Evolutionary conservation across 2,329 filamentous ascomycete genomes (phyloP), one percentile per base, ranked within the genome.

Genomic region (Fusarium sp.): DNA sequence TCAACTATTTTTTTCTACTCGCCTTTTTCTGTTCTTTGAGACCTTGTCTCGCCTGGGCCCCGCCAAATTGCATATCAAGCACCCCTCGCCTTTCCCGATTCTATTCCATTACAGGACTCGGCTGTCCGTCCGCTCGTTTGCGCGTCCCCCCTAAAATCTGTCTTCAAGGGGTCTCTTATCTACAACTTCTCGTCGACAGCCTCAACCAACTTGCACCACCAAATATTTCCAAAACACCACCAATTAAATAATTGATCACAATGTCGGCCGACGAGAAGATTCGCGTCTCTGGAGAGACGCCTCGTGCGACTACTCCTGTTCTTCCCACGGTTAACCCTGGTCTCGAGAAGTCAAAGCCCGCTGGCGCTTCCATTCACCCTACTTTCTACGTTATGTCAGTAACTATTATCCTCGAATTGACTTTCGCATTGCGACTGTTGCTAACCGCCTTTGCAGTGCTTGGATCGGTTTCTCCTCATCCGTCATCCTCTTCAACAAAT

Each of bases 401-500:
- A 41, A 31, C 20, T 18, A 9, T 16, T 37, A 33, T 16, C 15
- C n/a, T 51, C 30, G 20, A 50, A 57, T 60, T 61, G 38, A 40
- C 28, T 44, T 28, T 33, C 10, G 18, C 51, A 31, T 54, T 36
- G 54, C 54, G 37, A 40, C 37, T 10, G 13, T 41, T 58, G 57
- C 67, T 74, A 61, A 73, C 60, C 12, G 38, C 34, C 16, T 37
- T n/a, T 54, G 41, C 80, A 97, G 94, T 75, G 85, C 90, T 73
- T 99, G 96, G 96, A 98, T 99, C 78, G 84, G 90, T 62, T 86
- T 97, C 80, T 97, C 93, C 77, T 97, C 94, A 42, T 93, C 91
- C 75, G 94, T 98, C 78, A 99, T 99, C 79, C 86, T 99, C 67
- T 98, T 97, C 91, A 98, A 99, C 90, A 99, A 99, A 88, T 97